Base-by-base conservation (phyloP, 768 basidiomycete genomes). In the Dioszegia aurantiaca region DNA sequence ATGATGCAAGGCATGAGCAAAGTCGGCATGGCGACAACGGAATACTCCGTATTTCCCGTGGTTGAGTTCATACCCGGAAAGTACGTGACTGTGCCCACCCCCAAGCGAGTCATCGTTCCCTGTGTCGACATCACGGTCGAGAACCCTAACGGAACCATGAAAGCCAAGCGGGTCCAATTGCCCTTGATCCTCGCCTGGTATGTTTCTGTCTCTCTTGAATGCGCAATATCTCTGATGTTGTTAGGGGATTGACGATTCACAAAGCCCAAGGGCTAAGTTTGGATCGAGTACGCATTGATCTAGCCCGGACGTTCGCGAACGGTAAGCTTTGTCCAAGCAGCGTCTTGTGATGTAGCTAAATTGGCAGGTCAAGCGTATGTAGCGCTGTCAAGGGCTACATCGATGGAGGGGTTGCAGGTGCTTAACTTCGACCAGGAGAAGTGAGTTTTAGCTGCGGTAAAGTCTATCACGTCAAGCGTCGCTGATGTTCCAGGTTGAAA, bases 241-340 rank as follows among this genome's bases (percentile, higher is more conserved):
- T 14, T n/a, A 57, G 45, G 56, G 66, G 63, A 17, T 27, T 57
- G 37, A 59, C 59, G 3, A 48, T 49, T 17, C 58, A 60, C 43
- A 67, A 69, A 24, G 44, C 56, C 28, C 65, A 72, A 53, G 70
- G 70, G 21, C 65, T 66, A 44, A 69, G 93, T 0, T 80, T 98
- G 11, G 87, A 91, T 27, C 85, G 90, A 27, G 91, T 97, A 61
- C 91, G 87, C 72, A 89, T 97, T 41, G 92, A 97, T 70, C 80
- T 97, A 26, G 85, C 83, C 19, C 86, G 84, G 70, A 87, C 94
- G 6, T 98, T 98, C 69, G 93, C 56, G 73, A 56, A 74, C 75
- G 58, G 77, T 74, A 66, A 16, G 53, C 30, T 24, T 9, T 4
- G 11, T 27, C 8, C 44, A 23, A 3, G 23, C 4, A 8, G 4